These are phyloP conservation scores for Mycena pura DNA, from an alignment of 768 basidiomycete genomes.

Conservation along the genomic window DNA sequence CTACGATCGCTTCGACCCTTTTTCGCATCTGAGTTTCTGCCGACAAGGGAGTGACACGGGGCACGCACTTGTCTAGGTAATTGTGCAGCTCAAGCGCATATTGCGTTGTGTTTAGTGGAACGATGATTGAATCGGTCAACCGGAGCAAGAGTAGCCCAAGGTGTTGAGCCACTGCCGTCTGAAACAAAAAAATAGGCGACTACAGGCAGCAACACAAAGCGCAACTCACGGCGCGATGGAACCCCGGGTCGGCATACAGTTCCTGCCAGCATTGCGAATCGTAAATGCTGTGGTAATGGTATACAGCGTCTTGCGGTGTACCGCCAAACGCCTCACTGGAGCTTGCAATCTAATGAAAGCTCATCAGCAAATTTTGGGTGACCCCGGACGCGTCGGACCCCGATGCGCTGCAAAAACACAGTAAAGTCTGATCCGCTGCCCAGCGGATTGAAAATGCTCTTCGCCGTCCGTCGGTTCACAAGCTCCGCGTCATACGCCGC, in stretches of 20 bases:
- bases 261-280: conserved; percentile 78
- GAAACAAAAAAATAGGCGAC: background rate
- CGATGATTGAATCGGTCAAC: conserved; percentile 64
- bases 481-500: conserved; percentile 46
- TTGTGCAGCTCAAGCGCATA: conserved; percentile 70
- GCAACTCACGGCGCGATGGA: conserved; percentile 67
- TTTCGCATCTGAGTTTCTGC: conserved; percentile 25
- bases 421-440: conserved; percentile 93
- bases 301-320: conserved; percentile 61
- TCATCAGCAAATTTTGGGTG: conserved; percentile 9
- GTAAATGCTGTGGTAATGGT: conserved; percentile 82
- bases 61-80: conserved; percentile 64
- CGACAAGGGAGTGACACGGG: background rate
- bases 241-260: conserved; percentile 76
- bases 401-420: conserved; percentile 82
- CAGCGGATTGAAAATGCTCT: conserved; percentile 61
- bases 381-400: conserved; percentile 43
- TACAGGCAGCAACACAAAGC: background rate
- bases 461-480: conserved; percentile 37
- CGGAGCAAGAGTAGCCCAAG: conserved; percentile 70
- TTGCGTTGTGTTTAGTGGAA: conserved; percentile 81
- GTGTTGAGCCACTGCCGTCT: conserved; percentile 74
- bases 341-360: conserved; percentile 46
- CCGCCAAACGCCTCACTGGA: conserved; percentile 46
- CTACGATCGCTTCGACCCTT: conserved; percentile 26